Base-by-base conservation (phyloP, 176 grass and related monocot genomes). In the Carex scoparia region DNA sequence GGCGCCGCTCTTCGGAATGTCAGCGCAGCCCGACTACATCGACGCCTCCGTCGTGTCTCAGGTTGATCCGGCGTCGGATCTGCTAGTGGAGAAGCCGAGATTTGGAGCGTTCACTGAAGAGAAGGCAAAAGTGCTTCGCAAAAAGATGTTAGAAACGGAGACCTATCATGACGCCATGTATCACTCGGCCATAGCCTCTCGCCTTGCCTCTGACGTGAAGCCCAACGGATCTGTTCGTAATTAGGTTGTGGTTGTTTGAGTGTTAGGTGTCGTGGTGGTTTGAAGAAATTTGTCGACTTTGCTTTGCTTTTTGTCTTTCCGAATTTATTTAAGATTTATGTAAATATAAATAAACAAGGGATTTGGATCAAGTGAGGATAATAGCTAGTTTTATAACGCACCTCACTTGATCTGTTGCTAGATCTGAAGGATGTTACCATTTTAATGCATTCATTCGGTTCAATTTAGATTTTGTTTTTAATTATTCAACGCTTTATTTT, bases 141-240 rank as follows among this genome's bases (percentile, higher is more conserved):
- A 89, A 87, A 84, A 61, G 88, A 95, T 89, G 89, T 86, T 91
- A 84, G 96, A 99, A 85, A 88, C 69, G 69, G 84, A 94, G 81
- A 93, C 77, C 83, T 99, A 94, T 90, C 93, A 94, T 79, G 90
- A 99, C 73, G 84, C 73, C 88, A 99, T 99, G 96, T 99, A 99
- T 89, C 93, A 95, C 93, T 99, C 96, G 75, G 93, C 90, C 88
- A 99, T 99, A 84, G 96, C 96, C 4, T 95, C 96, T 68, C 96
- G 96, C 76, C 93, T 98, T 85, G 96, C 96, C 77, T 95, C 96
- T 81, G 89, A 92, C 77, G 3, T 83, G 13, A 82, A 84, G 11
- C 88, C 19, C 16, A 10, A 60, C 10, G 65, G 89, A 23, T 38
- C 65, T 33, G 16, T 71, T 35, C 7, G 9, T 67, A 23, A 57